A percentile compares a stretch with the other conserved stretches of the same genome.
These are phyloP conservation scores for Porpolomopsis calyptriformis DNA, from an alignment of 768 basidiomycete genomes.

Conservation along the genomic window DNA sequence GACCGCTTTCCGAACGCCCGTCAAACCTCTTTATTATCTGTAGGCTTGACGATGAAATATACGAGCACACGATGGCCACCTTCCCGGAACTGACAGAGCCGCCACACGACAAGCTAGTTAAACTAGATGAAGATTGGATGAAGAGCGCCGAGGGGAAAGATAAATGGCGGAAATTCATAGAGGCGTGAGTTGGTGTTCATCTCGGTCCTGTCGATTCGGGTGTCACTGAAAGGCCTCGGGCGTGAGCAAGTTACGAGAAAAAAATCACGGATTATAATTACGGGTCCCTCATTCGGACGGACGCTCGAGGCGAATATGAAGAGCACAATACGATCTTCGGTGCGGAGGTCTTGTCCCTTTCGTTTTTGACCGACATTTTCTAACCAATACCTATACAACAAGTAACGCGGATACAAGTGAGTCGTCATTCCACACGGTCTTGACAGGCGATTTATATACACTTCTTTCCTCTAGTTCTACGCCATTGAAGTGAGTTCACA, in stretches of 20 bases:
- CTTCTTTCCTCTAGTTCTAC: slow-evolving; percentile 55
- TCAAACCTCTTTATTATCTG: not conserved
- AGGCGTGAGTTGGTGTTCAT: slow-evolving; percentile 31
- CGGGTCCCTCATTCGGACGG: slow-evolving; percentile 82
- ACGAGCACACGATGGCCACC: slow-evolving; percentile 53
- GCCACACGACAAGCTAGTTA: slow-evolving; percentile 35
- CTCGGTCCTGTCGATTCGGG: slow-evolving; percentile 1
- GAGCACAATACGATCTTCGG: slow-evolving; percentile 94
- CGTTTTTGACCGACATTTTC: slow-evolving; percentile 2
- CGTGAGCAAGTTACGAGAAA: slow-evolving; percentile 66
- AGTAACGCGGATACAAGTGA: slow-evolving; percentile 66
- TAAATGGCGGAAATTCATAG: slow-evolving; percentile 84
- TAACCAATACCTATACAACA: slow-evolving; percentile 3
- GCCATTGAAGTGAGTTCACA: slow-evolving; percentile 62
- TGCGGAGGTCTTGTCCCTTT: no score
- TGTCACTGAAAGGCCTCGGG: not conserved
- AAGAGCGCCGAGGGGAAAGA: slow-evolving; percentile 83
- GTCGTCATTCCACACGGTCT: slow-evolving; percentile 15
- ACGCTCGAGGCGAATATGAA: slow-evolving; percentile 71
- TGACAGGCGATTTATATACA: not conserved
- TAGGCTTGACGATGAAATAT: slow-evolving; percentile 89
- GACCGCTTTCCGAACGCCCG: no score
- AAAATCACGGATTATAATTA: slow-evolving; percentile 93
- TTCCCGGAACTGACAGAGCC: slow-evolving; percentile 72
- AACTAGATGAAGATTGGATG: slow-evolving; percentile 86